Evolutionary conservation across 805 yeast species (phyloP).

Genomic region (Yarrowia phangngaensis): DNA sequence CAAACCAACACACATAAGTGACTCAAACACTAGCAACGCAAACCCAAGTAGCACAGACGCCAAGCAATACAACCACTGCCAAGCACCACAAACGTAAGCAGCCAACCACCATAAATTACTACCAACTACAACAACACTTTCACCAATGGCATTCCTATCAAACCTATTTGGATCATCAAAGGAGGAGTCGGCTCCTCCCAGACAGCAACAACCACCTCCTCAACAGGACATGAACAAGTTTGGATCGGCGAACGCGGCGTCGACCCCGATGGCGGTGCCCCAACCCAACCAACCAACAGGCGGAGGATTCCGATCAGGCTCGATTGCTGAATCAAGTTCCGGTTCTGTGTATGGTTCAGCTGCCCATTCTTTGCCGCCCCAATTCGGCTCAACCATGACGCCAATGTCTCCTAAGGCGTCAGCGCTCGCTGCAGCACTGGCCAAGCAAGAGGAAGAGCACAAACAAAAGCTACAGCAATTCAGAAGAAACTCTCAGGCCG

Average conservation of each 20-base stretch:
- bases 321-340: conserved; percentile 12
- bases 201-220: conserved; percentile 13
- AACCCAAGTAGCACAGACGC: no score
- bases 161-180: conserved; percentile 20
- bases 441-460: conserved; percentile 26
- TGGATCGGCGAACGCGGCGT: conserved; percentile 24
- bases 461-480: conserved; percentile 25
- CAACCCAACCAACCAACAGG: conserved; percentile 11
- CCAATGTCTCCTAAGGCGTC: conserved; percentile 27
- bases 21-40: no score
- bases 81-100: no score
- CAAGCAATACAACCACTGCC: no score
- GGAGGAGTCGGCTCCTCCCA: background rate
- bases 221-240: conserved; percentile 17
- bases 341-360: conserved; percentile 25
- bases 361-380: conserved; percentile 16
- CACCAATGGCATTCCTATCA: conserved; percentile 18
- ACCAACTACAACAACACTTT: background rate
- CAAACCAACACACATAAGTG: no score
- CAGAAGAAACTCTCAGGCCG: conserved; percentile 24
- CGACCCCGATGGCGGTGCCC: conserved; percentile 26
- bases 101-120: no score
- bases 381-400: conserved; percentile 24
- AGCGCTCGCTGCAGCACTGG: conserved; percentile 20
- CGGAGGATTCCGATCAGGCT: background rate